Evolutionary conservation across 192 early-diverging fungal genomes (phyloP).

Genomic region (Entophlyctis helioformis): DNA sequence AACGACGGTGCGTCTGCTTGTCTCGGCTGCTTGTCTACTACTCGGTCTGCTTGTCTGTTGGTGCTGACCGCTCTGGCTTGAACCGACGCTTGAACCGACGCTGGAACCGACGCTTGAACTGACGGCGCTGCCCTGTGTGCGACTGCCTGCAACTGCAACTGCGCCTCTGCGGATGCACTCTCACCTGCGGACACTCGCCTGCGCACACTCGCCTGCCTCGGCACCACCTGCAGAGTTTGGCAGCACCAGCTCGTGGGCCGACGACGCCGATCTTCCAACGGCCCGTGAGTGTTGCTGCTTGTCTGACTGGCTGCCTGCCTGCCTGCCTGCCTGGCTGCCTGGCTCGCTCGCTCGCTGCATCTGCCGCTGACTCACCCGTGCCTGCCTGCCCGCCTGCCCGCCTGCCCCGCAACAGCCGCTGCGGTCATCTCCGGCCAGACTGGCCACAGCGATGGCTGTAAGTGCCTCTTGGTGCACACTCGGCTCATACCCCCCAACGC

Average conservation of each 20-base stretch:
- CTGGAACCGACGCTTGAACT: not conserved
- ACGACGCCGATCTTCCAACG: slow-evolving; percentile 82
- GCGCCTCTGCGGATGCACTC: not conserved
- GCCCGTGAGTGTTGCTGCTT: slow-evolving; percentile 68
- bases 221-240: not conserved
- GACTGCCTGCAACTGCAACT: not conserved
- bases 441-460: not conserved
- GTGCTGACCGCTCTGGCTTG: not conserved
- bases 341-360: not conserved
- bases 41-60: not conserved
- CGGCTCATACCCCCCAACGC: too few relatives aligned
- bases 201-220: not conserved
- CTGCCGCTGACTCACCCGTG: not conserved
- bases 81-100: not conserved
- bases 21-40: not conserved
- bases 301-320: too few relatives aligned
- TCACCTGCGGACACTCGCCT: not conserved
- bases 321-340: too few relatives aligned
- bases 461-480: not conserved
- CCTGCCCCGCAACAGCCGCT: slow-evolving; percentile 1
- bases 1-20: slow-evolving; percentile 38
- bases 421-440: not conserved
- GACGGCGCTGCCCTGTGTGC: not conserved
- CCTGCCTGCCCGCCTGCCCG: not conserved
- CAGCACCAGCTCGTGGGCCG: slow-evolving; percentile 68